Evolutionary conservation across 1,284 basidiomycete species (phyloP), one percentile per base, ranked within the genome.

Genomic region (Sutorius eximius): DNA sequence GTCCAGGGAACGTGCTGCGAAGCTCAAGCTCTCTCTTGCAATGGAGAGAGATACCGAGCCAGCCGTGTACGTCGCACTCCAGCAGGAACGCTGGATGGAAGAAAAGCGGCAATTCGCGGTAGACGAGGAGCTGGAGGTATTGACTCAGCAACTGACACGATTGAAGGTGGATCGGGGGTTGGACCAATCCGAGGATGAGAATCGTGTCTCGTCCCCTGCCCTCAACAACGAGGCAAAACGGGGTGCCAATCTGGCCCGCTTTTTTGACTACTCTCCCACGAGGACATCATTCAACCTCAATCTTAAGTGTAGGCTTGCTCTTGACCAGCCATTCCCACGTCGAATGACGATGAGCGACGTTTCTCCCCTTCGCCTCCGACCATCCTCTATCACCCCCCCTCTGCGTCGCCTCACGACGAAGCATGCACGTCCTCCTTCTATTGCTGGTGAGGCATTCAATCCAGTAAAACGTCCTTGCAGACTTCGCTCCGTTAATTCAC

Each of bases 21-120:
- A 71, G 55, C 66, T 83, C 38, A 75, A 76, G 16, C 61, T 59
- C 13, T 60, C 71, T 40, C 71, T 85, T 8, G 61, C 63, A 12
- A 27, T 5, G 5, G 69, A 75, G 48, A 70, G 72, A 38, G 66
- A 67, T 47, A 51, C 69, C 13, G 73, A 78, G 5, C 75, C 75
- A 0, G 63, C 59, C 10, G 58, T 62, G 24, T 74, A 73, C 55
- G 61, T 67, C 45, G 54, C 69, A 12, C 62, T 79, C 41, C 76
- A 80, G 56, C 73, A 71, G 5, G 74, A 81, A 54, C 74, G 77
- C 27, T 82, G 80, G 81, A 71, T 76, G 66, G 76, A 77, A 53
- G 81, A 83, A 58, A 76, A 72, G 54, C 71, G 76, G 56, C 70
- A 74, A 45, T 54, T 61, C 41, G 68, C 66, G 24, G 68, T 73